These are phyloP conservation scores for Vararia minispora DNA, from an alignment of 768 basidiomycete genomes.

Conservation along the genomic window DNA sequence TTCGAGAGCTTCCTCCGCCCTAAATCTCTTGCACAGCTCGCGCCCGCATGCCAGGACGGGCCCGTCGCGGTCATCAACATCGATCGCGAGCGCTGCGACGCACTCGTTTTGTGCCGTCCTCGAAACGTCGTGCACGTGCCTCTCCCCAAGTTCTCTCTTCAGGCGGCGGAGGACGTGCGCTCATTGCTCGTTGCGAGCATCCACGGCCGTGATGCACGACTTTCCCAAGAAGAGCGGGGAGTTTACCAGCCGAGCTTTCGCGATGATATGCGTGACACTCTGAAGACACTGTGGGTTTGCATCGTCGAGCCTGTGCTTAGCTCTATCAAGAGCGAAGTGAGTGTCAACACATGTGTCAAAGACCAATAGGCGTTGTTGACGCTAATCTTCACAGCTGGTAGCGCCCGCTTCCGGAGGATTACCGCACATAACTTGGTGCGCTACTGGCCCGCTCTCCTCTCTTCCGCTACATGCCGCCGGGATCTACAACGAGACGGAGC, in stretches of 20 bases:
- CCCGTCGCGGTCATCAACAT: slow-evolving; percentile 8
- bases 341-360: no score
- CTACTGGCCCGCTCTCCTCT: not conserved
- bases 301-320: no score
- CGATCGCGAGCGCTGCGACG: slow-evolving; percentile 4
- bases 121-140: not conserved
- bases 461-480: not conserved
- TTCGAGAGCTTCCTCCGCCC: slow-evolving; percentile 5
- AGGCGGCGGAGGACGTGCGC: not conserved
- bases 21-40: not conserved
- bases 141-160: no score
- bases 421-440: not conserved
- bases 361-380: no score
- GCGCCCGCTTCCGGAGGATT: no score
- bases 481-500: not conserved
- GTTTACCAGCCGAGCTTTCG: not conserved
- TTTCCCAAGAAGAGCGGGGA: not conserved
- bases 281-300: no score
- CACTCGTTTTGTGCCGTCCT: slow-evolving; percentile 3
- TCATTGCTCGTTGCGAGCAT: not conserved
- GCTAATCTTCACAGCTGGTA: no score
- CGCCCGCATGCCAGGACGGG: no score
- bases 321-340: no score
- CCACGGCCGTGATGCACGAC: not conserved
- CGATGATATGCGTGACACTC: not conserved